phyloP scores from a whole-genome alignment of 2,329 filamentous ascomycete genomes.

The Exophiala viscosa region DNA sequence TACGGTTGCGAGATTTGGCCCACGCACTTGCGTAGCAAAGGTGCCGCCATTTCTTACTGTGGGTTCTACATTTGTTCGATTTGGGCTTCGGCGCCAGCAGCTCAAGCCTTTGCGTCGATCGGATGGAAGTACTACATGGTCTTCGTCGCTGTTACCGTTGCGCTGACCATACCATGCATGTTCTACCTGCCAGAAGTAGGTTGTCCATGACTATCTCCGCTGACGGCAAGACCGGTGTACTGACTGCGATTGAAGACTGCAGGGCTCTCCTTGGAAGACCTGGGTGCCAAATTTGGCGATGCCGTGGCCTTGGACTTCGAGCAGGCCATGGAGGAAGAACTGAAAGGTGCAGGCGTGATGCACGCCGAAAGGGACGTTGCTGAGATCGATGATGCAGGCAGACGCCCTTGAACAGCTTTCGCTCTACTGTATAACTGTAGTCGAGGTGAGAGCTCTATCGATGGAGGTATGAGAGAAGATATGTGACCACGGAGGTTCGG shows the following conservation, averaged over 20 bases:
- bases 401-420: not conserved
- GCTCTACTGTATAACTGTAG: not conserved
- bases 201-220: not conserved
- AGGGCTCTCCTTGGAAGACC: slow-evolving; percentile 33
- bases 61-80: slow-evolving; percentile 11
- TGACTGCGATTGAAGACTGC: slow-evolving; percentile 24
- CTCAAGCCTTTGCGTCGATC: slow-evolving; percentile 32
- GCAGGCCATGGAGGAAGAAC: slow-evolving; percentile 15
- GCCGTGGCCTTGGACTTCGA: slow-evolving; percentile 29
- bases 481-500: not conserved
- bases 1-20: slow-evolving; percentile 22
- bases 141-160: slow-evolving; percentile 10
- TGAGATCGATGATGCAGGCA: not conserved
- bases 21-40: slow-evolving; percentile 19
- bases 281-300: slow-evolving; percentile 33
- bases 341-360: not conserved
- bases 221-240: not conserved
- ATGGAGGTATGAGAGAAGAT: not conserved
- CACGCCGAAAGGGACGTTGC: not conserved
- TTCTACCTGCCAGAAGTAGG: slow-evolving; percentile 7
- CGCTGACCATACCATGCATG: slow-evolving; percentile 4
- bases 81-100: slow-evolving; percentile 6
- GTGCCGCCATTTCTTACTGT: slow-evolving; percentile 8
- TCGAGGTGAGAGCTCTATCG: not conserved
- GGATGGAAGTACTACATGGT: slow-evolving; percentile 34